Conservation (phyloP, 164 flowering plant genomes). For the Pachysandra terminalis region DNA sequence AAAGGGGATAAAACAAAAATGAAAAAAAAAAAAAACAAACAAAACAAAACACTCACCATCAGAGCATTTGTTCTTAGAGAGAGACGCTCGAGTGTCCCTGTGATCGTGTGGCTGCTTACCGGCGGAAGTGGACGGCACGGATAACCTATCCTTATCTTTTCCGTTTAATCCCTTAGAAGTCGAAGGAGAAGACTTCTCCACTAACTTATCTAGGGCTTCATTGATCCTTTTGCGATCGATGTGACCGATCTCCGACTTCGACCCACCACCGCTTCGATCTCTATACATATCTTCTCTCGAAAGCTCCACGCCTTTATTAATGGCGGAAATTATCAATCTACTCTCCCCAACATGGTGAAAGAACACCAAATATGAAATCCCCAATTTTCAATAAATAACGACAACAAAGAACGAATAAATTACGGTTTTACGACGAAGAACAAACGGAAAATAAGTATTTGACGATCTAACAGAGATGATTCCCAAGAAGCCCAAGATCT, state of each 20-base stretch:
- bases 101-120: slow-evolving; percentile 42
- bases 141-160: slow-evolving; percentile 40
- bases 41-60: slow-evolving; percentile 32
- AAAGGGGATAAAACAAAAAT: not conserved
- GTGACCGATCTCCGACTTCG: slow-evolving; percentile 39
- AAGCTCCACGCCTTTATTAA: not conserved
- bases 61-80: slow-evolving; percentile 45
- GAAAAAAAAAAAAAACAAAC: not conserved
- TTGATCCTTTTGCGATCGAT: slow-evolving; percentile 73
- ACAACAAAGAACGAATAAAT: not conserved
- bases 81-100: slow-evolving; percentile 36
- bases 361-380: not conserved
- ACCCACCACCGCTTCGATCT: slow-evolving; percentile 35
- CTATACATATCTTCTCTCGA: slow-evolving; percentile 37
- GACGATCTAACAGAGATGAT: not conserved
- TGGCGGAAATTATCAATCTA: not conserved
- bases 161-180: slow-evolving; percentile 47
- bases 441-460: not conserved
- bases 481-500: not conserved
- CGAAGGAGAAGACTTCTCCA: slow-evolving; percentile 76
- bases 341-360: slow-evolving; percentile 3
- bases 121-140: slow-evolving; percentile 30
- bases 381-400: not conserved
- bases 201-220: slow-evolving; percentile 68
- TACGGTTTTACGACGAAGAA: not conserved